phyloP scores from a whole-genome alignment of 306 rosid species.

The Glycyrrhiza uralensis region DNA sequence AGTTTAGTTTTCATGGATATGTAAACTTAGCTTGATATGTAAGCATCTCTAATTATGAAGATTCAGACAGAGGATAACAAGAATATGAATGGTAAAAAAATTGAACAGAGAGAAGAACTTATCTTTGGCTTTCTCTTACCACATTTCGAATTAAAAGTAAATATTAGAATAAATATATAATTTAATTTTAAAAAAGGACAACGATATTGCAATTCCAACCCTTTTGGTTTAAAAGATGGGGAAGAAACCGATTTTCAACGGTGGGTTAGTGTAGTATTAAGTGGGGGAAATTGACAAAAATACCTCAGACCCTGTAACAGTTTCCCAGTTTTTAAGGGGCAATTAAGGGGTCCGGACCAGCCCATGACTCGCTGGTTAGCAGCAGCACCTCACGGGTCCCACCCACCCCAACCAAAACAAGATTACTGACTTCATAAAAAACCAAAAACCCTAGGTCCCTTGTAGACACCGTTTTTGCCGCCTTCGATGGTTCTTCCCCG shows the following conservation, averaged over 20 bases:
- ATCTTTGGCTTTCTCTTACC: too few relatives aligned
- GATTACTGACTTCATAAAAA: slow-evolving; percentile 24
- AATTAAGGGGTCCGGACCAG: slow-evolving; percentile 28
- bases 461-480: too few relatives aligned
- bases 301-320: background rate
- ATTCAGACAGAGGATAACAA: background rate
- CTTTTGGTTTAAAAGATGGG: background rate
- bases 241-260: background rate
- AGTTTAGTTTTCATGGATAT: too few relatives aligned
- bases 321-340: slow-evolving; percentile 19
- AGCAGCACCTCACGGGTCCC: slow-evolving; percentile 16
- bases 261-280: slow-evolving; percentile 2
- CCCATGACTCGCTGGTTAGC: slow-evolving; percentile 29
- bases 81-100: too few relatives aligned
- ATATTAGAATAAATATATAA: background rate
- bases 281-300: slow-evolving; percentile 26
- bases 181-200: background rate
- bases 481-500: too few relatives aligned
- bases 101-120: too few relatives aligned
- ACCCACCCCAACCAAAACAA: slow-evolving; percentile 30
- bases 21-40: background rate
- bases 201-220: background rate
- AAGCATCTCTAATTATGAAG: background rate
- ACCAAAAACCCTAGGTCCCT: too few relatives aligned
- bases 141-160: too few relatives aligned